These are phyloP conservation scores for Neofusicoccum parvum DNA, from an alignment of 2,329 filamentous ascomycete genomes.

Conservation along the genomic window DNA sequence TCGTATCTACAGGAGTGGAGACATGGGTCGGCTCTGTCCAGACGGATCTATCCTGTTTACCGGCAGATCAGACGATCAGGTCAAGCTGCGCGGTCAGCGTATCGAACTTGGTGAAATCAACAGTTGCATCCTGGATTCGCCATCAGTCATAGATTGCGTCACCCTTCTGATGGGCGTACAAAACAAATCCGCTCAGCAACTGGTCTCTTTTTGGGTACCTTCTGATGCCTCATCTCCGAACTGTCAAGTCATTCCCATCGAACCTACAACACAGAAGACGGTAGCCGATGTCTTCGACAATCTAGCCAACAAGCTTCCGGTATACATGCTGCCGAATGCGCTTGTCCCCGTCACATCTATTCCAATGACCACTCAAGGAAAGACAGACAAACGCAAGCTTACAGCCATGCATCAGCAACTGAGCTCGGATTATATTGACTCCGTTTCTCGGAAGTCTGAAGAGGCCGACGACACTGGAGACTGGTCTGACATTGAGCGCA, in stretches of 20 bases:
- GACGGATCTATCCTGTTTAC: slow-evolving; percentile 75
- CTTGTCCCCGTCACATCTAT: slow-evolving; percentile 70
- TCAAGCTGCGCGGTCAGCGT: slow-evolving; percentile 79
- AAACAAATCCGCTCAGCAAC: slow-evolving; percentile 48
- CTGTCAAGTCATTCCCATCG: slow-evolving; percentile 45
- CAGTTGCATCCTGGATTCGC: slow-evolving; percentile 57
- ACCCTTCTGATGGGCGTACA: slow-evolving; percentile 59
- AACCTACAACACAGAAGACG: slow-evolving; percentile 30
- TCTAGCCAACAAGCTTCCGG: slow-evolving; percentile 61
- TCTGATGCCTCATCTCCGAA: slow-evolving; percentile 22
- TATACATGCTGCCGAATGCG: slow-evolving; percentile 78
- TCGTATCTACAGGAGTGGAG: slow-evolving; percentile 78
- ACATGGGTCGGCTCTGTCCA: slow-evolving; percentile 75
- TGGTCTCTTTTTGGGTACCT: slow-evolving; percentile 72
- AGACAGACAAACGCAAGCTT: slow-evolving; percentile 66
- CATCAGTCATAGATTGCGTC: slow-evolving; percentile 61
- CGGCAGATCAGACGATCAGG: slow-evolving; percentile 75
- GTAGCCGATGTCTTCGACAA: slow-evolving; percentile 53
- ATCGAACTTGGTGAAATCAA: slow-evolving; percentile 80
- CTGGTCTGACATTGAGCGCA: slow-evolving; percentile 60
- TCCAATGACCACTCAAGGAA: slow-evolving; percentile 74
- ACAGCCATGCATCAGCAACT: slow-evolving; percentile 52
- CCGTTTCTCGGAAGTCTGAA: slow-evolving; percentile 36
- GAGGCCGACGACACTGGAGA: slow-evolving; percentile 38
- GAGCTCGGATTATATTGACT: slow-evolving; percentile 48